Evolutionary conservation across 345 rosid species (phyloP).

Genomic region (Bruguiera sexangula): DNA sequence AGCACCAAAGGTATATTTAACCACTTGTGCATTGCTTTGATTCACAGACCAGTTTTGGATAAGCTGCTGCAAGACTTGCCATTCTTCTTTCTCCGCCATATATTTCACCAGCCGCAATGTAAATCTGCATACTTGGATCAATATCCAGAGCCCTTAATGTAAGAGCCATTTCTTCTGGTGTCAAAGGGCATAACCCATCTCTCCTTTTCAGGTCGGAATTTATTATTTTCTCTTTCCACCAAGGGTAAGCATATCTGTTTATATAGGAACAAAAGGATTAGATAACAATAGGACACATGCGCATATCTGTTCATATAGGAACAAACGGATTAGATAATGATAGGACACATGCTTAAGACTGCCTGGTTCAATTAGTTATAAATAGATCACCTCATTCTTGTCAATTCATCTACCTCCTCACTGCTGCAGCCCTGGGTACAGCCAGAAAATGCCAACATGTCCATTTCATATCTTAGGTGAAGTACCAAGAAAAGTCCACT

Average conservation of each 20-base stretch:
- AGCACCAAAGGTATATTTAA: slow-evolving; percentile 1
- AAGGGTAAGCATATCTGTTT: slow-evolving; percentile 83
- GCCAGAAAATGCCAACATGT: slow-evolving; percentile 98
- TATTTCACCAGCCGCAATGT: slow-evolving; percentile 84
- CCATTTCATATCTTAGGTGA: slow-evolving; percentile 99
- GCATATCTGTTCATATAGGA: slow-evolving; percentile 55
- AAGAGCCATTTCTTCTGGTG: slow-evolving; percentile 86
- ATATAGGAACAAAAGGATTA: neutral
- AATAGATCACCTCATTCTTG: slow-evolving; percentile 77
- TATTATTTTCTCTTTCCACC: slow-evolving; percentile 93
- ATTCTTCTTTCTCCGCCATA: slow-evolving; percentile 69
- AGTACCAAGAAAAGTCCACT: slow-evolving; percentile 88
- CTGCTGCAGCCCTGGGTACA: slow-evolving; percentile 87
- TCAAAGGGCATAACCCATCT: slow-evolving; percentile 86
- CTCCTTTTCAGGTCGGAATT: slow-evolving; percentile 73
- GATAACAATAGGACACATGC: neutral
- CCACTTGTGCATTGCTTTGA: slow-evolving; percentile 13
- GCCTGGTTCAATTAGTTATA: neutral
- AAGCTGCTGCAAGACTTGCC: slow-evolving; percentile 63
- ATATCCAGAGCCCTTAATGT: slow-evolving; percentile 67
- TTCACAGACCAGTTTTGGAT: slow-evolving; percentile 66
- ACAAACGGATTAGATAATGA: neutral
- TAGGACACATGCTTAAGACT: slow-evolving; percentile 8
- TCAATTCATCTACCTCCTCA: slow-evolving; percentile 88
- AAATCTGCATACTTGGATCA: slow-evolving; percentile 66